Evolutionary conservation across 164 flowering plant species (phyloP), one percentile per base, ranked within the genome.

Genomic region (Cinnamomum chago): DNA sequence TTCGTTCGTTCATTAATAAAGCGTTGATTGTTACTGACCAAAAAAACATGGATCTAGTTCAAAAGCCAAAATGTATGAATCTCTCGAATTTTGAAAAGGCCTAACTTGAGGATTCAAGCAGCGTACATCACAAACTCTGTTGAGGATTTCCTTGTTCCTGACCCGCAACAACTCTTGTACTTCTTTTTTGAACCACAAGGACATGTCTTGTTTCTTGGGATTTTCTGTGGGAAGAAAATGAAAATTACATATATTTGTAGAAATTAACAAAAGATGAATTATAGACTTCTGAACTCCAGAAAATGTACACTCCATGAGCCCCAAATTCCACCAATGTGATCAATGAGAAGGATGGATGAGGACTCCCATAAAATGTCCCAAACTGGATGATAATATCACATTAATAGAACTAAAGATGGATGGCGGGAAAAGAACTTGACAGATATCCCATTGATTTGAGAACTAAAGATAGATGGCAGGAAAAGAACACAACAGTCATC

Each of bases 171-270:
- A 74, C 87, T 78, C 85, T 95, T 92, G 87, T 88, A 84, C 79
- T 95, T 95, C 87, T 91, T 95, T 79, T 86, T 91, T n/a, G 97
- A 95, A 68, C 97, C 98, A 84, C 98, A 92, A 2, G 97, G 90
- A 73, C 97, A 94, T 0, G 77, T 75, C 84, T 91, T 86, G 79
- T 90, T 92, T 83, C 92, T 82, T 47, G 97, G 76, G 30, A 88
- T 83, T 77, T 85, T 90, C 98, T 91, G 88, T 51, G 28, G 51
- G 47, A 70, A 76, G 58, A 58, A 30, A 60, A 76, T 60, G 55
- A 72, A 25, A 11, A 66, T 11, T 11, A 71, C 23, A 70, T 33
- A 35, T 24, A 55, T 65, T 14, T 15, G 25, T 69, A 40, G 13
- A 75, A 62, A 66, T 40, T 55, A 75, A 65, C 67, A 28, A 23